Base-by-base conservation (phyloP, 208 protist genomes). In the Naegleria lovaniensis region DNA sequence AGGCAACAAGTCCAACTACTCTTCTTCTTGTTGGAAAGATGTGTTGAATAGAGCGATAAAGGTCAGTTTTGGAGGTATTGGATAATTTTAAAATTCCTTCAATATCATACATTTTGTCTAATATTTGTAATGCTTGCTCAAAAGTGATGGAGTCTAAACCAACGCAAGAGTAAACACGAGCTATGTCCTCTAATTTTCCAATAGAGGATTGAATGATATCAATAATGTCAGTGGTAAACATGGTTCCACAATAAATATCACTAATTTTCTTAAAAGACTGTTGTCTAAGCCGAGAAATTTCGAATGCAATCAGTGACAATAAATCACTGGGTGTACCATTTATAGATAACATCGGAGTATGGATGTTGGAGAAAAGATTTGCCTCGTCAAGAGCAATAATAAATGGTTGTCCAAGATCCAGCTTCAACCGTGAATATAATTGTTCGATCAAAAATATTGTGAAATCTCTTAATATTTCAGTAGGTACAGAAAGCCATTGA, bases 201-300 rank as follows among this genome's bases (percentile, higher is more conserved):
- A 67, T 29, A 4, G 55, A 67, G 2, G 55, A 67, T 67, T 67
- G 55, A 67, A 67, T 67, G 19, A 67, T 67, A 29, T 67, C 55
- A 15, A 15, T 19, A 67, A 29, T 29, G 11, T 67, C 55, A 29
- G 55, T 67, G 4, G 22, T 29, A 29, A 67, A 67, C 55, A 29
- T 67, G 55, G 55, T 67, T 67, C 55, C 55, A 67, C 55, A 67
- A 67, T 67, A 67, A 67, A 67, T 67, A 67, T 67, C 55, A 67
- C 19, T 29, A 67, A 67, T 67, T 67, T 67, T 29, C 11, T 4
- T 29, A 67, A 22, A 67, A 29, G 22, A 4, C 19, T 29, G 2
- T 3, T 15, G 4, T 67, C 55, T 67, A 29, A 67, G 22, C 19
- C 19, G 19, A 67, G 11, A 15, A 67, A 67, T 67, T 67, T 67